These are phyloP conservation scores for Leucosporidium scottii DNA, from an alignment of 768 basidiomycete genomes.

Conservation along the genomic window DNA sequence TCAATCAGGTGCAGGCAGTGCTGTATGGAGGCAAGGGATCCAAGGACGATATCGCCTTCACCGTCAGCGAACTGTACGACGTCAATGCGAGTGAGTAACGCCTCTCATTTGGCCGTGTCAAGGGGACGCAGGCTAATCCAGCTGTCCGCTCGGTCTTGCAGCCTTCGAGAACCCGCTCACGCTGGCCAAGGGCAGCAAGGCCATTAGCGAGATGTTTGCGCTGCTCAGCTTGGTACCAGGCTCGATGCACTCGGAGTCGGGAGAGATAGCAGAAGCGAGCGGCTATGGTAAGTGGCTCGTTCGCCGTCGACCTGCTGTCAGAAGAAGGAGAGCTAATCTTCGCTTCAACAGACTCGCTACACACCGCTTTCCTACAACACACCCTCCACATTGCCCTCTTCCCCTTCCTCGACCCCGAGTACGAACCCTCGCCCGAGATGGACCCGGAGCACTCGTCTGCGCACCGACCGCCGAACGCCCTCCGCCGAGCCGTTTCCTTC, in stretches of 20 bases:
- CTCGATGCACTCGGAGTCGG: conserved; percentile 27
- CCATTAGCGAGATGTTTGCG: conserved; percentile 25
- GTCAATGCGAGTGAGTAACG: no score
- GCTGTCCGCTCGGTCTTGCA: background rate
- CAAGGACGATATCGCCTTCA: no score
- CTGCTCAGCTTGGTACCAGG: conserved; percentile 22
- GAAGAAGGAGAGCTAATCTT: background rate
- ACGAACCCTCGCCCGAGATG: conserved; percentile 48
- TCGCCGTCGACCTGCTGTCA: background rate
- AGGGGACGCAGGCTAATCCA: background rate
- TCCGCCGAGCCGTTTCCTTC: conserved; percentile 17
- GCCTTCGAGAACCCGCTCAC: conserved; percentile 31
- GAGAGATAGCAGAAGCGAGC: conserved; percentile 19
- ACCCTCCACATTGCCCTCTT: conserved; percentile 68
- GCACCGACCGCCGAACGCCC: conserved; percentile 2
- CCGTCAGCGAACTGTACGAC: no score
- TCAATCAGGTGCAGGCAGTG: no score
- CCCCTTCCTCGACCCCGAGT: conserved; percentile 46
- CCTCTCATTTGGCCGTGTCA: no score
- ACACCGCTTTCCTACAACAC: conserved; percentile 68
- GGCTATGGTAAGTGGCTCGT: conserved; percentile 9
- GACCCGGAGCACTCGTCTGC: background rate
- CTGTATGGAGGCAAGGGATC: no score
- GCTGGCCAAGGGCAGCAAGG: conserved; percentile 14
- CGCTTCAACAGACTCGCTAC: conserved; percentile 57